Conservation (phyloP, 1,284 basidiomycete species). For the Ustilago crameri region DNA sequence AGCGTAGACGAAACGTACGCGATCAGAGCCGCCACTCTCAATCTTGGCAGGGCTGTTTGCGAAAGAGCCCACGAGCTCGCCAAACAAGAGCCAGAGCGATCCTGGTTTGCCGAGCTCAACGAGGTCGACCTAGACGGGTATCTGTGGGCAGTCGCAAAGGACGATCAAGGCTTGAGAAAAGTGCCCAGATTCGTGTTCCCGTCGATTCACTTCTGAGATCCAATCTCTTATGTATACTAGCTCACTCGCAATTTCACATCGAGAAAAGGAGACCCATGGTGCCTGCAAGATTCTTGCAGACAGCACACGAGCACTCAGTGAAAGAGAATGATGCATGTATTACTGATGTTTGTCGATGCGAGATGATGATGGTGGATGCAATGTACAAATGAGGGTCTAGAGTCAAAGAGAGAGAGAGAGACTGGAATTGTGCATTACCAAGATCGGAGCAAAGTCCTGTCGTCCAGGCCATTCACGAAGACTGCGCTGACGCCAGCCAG, state of each 20-base stretch:
- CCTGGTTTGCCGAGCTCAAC: conserved; percentile 46
- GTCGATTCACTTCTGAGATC: conserved; percentile 21
- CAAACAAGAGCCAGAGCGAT: background rate
- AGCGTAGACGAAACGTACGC: conserved; percentile 54
- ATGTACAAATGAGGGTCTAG: too few relatives aligned
- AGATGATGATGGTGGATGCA: too few relatives aligned
- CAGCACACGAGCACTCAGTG: too few relatives aligned
- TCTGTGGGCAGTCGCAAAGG: conserved; percentile 62
- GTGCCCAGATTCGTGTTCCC: conserved; percentile 52
- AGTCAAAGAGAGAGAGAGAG: too few relatives aligned
- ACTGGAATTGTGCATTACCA: too few relatives aligned
- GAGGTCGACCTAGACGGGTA: conserved; percentile 65
- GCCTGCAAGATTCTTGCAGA: too few relatives aligned
- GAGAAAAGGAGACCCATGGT: too few relatives aligned
- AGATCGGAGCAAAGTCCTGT: too few relatives aligned
- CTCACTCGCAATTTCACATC: too few relatives aligned
- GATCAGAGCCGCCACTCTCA: conserved; percentile 53
- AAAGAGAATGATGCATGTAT: too few relatives aligned
- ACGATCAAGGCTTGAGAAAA: conserved; percentile 42
- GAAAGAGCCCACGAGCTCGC: conserved; percentile 42
- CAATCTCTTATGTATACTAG: background rate
- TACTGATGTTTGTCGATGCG: too few relatives aligned
- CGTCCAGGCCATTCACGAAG: too few relatives aligned
- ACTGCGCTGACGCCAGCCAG: conserved; percentile 30
- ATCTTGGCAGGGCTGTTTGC: conserved; percentile 49